A percentile compares a stretch with the other conserved stretches of the same genome.
Conservation (phyloP, 495 filamentous ascomycete genomes). For the Mytilinidion resinicola region DNA sequence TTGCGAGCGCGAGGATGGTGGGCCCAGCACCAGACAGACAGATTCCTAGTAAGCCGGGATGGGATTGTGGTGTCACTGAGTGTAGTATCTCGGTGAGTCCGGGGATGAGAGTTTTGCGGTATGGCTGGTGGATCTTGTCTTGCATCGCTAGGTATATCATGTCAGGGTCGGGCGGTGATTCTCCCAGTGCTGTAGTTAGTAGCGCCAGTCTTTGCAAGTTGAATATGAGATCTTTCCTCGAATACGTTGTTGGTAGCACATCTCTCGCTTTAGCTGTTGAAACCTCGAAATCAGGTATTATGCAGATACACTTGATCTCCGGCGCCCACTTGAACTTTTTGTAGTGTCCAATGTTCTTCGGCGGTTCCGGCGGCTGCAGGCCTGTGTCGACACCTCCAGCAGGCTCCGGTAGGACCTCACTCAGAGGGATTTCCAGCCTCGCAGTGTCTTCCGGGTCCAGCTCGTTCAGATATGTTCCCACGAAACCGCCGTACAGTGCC, state of each 20-base stretch:
- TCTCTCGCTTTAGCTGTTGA: conserved; percentile 79
- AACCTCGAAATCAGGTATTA: conserved; percentile 92
- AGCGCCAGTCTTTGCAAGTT: conserved; percentile 89
- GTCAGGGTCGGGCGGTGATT: conserved; percentile 82
- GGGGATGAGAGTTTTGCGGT: conserved; percentile 81
- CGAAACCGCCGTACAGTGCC: conserved; percentile 91
- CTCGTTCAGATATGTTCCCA: conserved; percentile 90
- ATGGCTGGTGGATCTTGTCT: conserved; percentile 94
- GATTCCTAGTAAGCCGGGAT: conserved; percentile 84
- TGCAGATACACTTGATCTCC: conserved; percentile 90
- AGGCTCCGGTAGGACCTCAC: conserved; percentile 81
- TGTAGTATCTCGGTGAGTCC: conserved; percentile 85
- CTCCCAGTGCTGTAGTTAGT: conserved; percentile 76
- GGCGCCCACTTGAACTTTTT: conserved; percentile 84
- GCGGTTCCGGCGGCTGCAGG: conserved; percentile 75
- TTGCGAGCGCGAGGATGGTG: conserved; percentile 88
- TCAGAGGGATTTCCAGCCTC: conserved; percentile 87
- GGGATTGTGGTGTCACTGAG: conserved; percentile 73
- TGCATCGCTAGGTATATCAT: conserved; percentile 96
- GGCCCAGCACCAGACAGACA: conserved; percentile 91
- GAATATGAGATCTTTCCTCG: conserved; percentile 77
- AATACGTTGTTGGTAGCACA: conserved; percentile 71
- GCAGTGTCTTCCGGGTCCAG: conserved; percentile 77
- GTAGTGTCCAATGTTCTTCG: conserved; percentile 83
- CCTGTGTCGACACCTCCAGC: conserved; percentile 86